Evolutionary conservation across 208 protist species (phyloP).

Genomic region (Crithidia brevicula): DNA sequence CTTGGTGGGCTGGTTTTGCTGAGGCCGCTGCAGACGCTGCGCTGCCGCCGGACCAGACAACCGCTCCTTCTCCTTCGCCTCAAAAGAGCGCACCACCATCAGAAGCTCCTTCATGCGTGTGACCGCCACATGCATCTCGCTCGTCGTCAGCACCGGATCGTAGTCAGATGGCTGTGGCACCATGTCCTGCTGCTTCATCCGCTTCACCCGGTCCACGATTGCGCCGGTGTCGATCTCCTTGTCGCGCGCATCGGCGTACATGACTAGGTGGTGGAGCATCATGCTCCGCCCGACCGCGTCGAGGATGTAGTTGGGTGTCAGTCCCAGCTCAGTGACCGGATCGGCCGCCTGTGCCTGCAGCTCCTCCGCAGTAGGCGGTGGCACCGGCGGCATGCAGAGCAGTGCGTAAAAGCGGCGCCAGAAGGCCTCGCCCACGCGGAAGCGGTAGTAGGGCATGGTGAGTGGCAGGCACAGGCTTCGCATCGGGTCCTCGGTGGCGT

Average conservation of each 20-base stretch:
- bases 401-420: constrained; percentile 79
- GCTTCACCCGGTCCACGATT: constrained; percentile 44
- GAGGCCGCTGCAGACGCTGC: constrained; percentile 16
- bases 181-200: constrained; percentile 27
- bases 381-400: constrained; percentile 78
- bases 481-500: constrained; percentile 81
- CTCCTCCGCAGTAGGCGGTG: constrained; percentile 40
- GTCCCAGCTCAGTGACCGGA: constrained; percentile 47
- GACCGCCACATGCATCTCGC: constrained; percentile 56
- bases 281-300: constrained; percentile 87
- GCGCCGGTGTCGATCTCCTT: constrained; percentile 66
- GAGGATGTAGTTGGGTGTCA: constrained; percentile 76
- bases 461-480: constrained; percentile 71
- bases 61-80: constrained; percentile 28
- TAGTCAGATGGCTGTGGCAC: constrained; percentile 54
- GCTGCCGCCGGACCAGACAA: constrained; percentile 17
- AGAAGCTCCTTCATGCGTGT: constrained; percentile 66
- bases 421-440: constrained; percentile 61
- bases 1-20: neutral
- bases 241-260: constrained; percentile 63
- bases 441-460: constrained; percentile 78
- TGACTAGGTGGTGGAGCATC: constrained; percentile 81
- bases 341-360: constrained; percentile 32
- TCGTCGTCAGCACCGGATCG: constrained; percentile 51
- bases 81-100: constrained; percentile 39